Percentiles rank a stretch among this genome's conserved stretches.
Conservation (phyloP, 2,329 filamentous ascomycete genomes). For the Diaporthe destruens region DNA sequence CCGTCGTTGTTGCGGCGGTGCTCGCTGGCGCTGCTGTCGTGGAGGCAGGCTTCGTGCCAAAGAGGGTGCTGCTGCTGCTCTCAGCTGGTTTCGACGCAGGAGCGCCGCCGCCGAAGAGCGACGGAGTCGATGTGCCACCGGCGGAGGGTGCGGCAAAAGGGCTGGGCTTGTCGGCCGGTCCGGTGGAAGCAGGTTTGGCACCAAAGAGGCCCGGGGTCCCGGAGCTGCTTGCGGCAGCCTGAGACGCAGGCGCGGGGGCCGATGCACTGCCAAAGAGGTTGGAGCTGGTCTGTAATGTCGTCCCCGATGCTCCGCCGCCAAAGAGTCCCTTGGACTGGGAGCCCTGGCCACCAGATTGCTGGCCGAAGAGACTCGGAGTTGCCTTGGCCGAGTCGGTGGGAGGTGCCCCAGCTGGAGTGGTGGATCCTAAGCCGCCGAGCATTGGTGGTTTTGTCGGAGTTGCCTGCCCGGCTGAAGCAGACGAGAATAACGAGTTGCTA, state of each 20-base stretch:
- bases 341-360: constrained; percentile 33
- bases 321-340: constrained; percentile 36
- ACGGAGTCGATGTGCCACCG: constrained; percentile 16
- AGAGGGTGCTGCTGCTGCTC: constrained; percentile 40
- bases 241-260: constrained; percentile 37
- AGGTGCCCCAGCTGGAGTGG: constrained; percentile 68
- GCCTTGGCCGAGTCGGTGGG: constrained; percentile 53
- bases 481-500: constrained; percentile 44
- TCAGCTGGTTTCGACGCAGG: constrained; percentile 47
- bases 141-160: constrained; percentile 32
- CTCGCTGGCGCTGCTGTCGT: constrained; percentile 49
- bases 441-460: constrained; percentile 64
- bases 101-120: constrained; percentile 38
- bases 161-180: constrained; percentile 41
- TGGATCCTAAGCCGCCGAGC: constrained; percentile 61
- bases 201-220: constrained; percentile 31
- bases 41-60: constrained; percentile 55
- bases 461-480: constrained; percentile 48
- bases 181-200: constrained; percentile 42
- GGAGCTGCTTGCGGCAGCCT: constrained; percentile 38
- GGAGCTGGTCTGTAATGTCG: constrained; percentile 30
- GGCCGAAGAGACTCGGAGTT: constrained; percentile 39
- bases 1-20: constrained; percentile 35
- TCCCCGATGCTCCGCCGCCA: constrained; percentile 39
- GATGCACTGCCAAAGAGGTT: constrained; percentile 18